Evolutionary conservation across 306 rosid genomes (phyloP).

Genomic region (Malus domestica): DNA sequence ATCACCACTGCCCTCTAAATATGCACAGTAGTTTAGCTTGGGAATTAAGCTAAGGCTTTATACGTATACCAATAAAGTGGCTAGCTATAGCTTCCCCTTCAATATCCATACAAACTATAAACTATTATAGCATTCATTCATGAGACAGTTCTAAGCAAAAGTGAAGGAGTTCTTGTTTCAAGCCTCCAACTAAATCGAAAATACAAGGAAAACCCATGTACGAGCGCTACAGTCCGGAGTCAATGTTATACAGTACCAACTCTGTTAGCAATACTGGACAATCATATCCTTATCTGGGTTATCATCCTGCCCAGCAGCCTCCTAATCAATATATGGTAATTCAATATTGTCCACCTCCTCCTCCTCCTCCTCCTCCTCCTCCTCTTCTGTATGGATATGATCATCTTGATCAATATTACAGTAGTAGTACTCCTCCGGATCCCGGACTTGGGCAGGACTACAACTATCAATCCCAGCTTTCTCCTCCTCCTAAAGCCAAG

Average conservation of each 20-base stretch:
- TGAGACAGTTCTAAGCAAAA: background rate
- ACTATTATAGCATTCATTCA: background rate
- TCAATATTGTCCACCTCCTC: background rate
- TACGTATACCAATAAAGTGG: background rate
- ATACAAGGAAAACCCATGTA: background rate
- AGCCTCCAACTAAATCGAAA: background rate
- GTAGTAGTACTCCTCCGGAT: background rate
- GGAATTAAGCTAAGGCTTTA: background rate
- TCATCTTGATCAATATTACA: background rate
- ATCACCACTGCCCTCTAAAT: too few relatives aligned
- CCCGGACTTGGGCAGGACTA: background rate
- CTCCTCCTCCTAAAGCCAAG: conserved; percentile 1
- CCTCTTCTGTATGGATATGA: background rate
- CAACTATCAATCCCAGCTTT: background rate
- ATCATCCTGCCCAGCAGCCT: conserved; percentile 1
- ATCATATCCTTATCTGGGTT: background rate
- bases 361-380: background rate
- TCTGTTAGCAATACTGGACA: background rate
- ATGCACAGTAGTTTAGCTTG: background rate
- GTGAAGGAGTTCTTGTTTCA: background rate
- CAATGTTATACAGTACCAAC: background rate
- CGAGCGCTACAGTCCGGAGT: background rate
- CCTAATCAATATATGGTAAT: background rate
- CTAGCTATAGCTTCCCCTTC: background rate
- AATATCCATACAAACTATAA: background rate